Percentiles rank a stretch among this genome's conserved stretches.
These are phyloP conservation scores for Strombidium stylifer DNA, from an alignment of 73 alveolate genomes.

Conservation along the genomic window DNA sequence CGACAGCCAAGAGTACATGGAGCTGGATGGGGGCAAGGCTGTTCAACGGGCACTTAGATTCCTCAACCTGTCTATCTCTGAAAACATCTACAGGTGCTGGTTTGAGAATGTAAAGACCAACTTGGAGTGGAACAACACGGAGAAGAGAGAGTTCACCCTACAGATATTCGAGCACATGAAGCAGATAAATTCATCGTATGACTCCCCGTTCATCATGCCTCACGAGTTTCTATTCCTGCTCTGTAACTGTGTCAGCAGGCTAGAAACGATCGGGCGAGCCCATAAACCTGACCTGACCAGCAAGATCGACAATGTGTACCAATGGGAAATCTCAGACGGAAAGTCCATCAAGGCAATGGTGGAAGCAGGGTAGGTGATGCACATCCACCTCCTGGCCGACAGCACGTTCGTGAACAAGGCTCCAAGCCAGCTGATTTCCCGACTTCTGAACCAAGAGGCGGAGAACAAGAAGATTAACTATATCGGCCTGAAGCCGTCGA, in stretches of 20 bases:
- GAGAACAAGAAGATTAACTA: conserved; percentile 19
- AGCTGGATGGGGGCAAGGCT: too few species aligned
- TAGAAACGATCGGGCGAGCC: background rate
- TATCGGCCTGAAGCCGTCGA: conserved; percentile 4
- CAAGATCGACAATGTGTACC: conserved; percentile 4
- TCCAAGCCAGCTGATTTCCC: conserved; percentile 2
- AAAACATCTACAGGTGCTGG: conserved; percentile 29
- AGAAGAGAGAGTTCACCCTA: too few species aligned
- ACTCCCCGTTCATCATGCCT: conserved; percentile 36
- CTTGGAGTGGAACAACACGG: conserved; percentile 26
- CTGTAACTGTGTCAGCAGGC: conserved; percentile 31
- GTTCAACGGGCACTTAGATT: conserved; percentile 31
- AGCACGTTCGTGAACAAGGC: conserved; percentile 23
- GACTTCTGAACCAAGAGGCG: conserved; percentile 8
- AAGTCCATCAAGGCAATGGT: too few species aligned
- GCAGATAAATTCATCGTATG: conserved; percentile 5
- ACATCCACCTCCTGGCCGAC: conserved; percentile 16
- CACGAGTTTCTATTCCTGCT: conserved; percentile 50
- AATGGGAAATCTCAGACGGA: conserved; percentile 19
- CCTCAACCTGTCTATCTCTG: conserved; percentile 32
- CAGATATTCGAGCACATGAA: conserved; percentile 11
- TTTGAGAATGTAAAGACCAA: conserved; percentile 21
- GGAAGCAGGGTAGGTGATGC: background rate
- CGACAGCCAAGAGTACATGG: too few species aligned
- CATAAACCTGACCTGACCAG: conserved; percentile 36